Percentiles rank a stretch among this genome's conserved stretches.
Conservation (phyloP, 805 yeast genomes). For the Nakazawaea wyomingensis region DNA sequence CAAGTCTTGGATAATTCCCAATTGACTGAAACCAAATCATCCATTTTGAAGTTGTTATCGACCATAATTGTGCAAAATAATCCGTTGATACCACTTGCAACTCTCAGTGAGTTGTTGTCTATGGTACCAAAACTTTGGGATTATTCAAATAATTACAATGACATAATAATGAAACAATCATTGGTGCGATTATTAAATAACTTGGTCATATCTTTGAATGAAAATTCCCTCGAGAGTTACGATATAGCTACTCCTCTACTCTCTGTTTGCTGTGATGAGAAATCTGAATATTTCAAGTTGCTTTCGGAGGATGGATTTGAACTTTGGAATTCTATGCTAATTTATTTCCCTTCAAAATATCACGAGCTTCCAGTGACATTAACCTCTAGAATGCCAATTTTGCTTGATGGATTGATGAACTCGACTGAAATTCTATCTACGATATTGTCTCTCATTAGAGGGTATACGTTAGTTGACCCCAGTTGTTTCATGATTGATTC, state of each 20-base stretch:
- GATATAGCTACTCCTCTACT: conserved; percentile 62
- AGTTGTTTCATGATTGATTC: conserved; percentile 32
- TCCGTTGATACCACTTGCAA: conserved; percentile 50
- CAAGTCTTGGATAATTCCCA: conserved; percentile 44
- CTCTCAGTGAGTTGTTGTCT: conserved; percentile 44
- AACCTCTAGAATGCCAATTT: conserved; percentile 40
- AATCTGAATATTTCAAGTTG: conserved; percentile 47
- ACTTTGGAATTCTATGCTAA: conserved; percentile 69
- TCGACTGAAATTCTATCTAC: conserved; percentile 73
- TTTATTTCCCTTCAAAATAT: conserved; percentile 46
- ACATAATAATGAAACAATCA: conserved; percentile 44
- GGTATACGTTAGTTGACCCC: conserved; percentile 51
- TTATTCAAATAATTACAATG: conserved; percentile 36
- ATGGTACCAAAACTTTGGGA: conserved; percentile 79
- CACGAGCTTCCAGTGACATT: conserved; percentile 32
- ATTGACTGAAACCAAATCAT: conserved; percentile 72
- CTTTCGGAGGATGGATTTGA: conserved; percentile 84
- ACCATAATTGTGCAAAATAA: conserved; percentile 59
- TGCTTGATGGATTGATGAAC: conserved; percentile 54
- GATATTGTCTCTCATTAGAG: conserved; percentile 54
- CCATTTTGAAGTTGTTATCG: conserved; percentile 62
- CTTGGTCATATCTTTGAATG: conserved; percentile 50
- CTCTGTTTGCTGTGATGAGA: conserved; percentile 53
- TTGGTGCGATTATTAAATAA: conserved; percentile 53
- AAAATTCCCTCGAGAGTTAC: conserved; percentile 43